Evolutionary conservation across 164 flowering plant genomes (phyloP), one percentile per base, ranked within the genome.

Genomic region (Litsea cubeba): DNA sequence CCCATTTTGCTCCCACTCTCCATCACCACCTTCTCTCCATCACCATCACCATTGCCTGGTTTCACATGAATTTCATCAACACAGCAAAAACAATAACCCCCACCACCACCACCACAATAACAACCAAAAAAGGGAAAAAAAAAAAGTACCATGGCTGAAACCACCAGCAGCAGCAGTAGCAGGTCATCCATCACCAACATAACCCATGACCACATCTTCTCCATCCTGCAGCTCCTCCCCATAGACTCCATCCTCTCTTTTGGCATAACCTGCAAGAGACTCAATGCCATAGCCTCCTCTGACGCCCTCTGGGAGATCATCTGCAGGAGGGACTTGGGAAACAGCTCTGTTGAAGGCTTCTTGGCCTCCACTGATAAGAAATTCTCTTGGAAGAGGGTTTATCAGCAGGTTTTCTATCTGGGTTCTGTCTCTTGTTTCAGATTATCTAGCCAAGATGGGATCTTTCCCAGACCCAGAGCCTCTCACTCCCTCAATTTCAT

Each of bases 401-500:
- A 87, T 83, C 79, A 79, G 83, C 84, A 82, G 66, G 89, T 92
- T 3, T 75, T 72, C 68, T 79, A 80, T 77, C 69, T 88, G 72
- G 88, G 87, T 60, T 81, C 87, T 71, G 86, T 92, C 23, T 79
- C 73, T 69, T 89, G 93, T 79, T 76, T 67, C 68, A 86, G 78
- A 71, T 76, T 92, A 50, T 62, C 78, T 54, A 85, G 50, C 74
- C 79, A 49, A 54, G 82, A 71, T 69, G 84, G 75, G 57, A 62
- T 58, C 68, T 32, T 76, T 57, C 97, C 90, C 4, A 76, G 76
- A 50, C 88, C 94, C 50, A 85, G 99, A 82, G 97, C 97, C 78
- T 93, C 97, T 40, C 99, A 90, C 75, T 91, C 97, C 6, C 88
- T 95, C 79, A 93, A 91, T 74, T 88, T 89, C 71, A 90, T 95